Conservation (phyloP, 345 rosid species). For the Populus alba region DNA sequence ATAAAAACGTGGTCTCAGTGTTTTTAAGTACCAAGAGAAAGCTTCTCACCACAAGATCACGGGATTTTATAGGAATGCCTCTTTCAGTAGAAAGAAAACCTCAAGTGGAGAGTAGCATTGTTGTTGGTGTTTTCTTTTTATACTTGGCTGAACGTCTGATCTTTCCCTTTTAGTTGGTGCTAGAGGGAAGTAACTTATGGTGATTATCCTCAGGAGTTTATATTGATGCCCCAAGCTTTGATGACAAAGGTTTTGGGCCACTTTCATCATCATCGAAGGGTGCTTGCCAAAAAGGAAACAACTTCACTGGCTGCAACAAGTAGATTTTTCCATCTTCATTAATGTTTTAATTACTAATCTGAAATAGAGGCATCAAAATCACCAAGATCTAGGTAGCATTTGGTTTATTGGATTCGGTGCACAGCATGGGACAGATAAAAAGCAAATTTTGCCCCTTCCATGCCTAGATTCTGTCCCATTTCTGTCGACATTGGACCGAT, state of each 20-base stretch:
- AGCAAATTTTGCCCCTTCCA: too few species aligned
- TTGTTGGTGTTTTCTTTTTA: not conserved
- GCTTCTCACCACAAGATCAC: not conserved
- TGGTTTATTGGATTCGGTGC: too few species aligned
- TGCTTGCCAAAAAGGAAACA: not conserved
- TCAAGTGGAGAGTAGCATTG: not conserved
- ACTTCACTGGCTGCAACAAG: constrained; percentile 17
- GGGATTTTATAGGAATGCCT: constrained; percentile 3
- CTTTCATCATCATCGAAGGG: constrained; percentile 12
- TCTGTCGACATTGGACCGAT: too few species aligned
- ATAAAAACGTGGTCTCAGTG: constrained; percentile 3
- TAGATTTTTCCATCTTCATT: not conserved
- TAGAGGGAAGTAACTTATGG: too few species aligned
- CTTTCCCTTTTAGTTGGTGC: too few species aligned
- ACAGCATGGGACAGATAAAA: too few species aligned
- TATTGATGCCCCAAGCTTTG: not conserved
- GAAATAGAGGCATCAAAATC: too few species aligned
- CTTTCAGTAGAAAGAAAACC: not conserved
- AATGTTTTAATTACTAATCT: too few species aligned
- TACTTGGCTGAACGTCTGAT: too few species aligned
- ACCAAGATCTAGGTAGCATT: too few species aligned
- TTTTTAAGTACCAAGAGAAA: not conserved
- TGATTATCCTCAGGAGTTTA: not conserved
- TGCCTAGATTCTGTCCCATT: too few species aligned
- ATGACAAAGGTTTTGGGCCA: constrained; percentile 1